These are phyloP conservation scores for Pelagophyceae sp. DNA, from an alignment of 352 stramenopile species.

Conservation along the genomic window DNA sequence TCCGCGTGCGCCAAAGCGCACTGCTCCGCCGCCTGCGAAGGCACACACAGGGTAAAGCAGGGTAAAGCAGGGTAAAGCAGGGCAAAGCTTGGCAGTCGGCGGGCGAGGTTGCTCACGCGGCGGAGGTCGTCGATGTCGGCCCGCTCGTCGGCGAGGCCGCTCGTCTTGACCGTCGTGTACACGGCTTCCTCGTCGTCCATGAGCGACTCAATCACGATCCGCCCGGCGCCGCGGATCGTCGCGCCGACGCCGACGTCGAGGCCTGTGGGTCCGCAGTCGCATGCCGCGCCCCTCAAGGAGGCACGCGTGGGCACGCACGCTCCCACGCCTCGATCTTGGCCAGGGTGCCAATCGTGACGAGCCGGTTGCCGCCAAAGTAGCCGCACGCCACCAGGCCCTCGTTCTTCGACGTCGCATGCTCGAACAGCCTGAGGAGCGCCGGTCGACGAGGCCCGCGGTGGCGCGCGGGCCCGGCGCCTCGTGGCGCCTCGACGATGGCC, in stretches of 20 bases:
- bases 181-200: not conserved
- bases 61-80: too few relatives aligned
- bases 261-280: too few relatives aligned
- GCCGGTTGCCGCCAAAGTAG: not conserved
- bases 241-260: constrained; percentile 19
- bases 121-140: not conserved
- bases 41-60: too few relatives aligned
- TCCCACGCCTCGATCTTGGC: constrained; percentile 4
- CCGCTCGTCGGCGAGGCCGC: not conserved
- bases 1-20: too few relatives aligned
- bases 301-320: too few relatives aligned
- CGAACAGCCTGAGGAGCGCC: constrained; percentile 5
- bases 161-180: not conserved
- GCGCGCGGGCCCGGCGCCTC: too few relatives aligned
- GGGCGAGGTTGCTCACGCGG: not conserved
- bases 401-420: not conserved
- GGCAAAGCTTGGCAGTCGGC: too few relatives aligned
- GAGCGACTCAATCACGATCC: not conserved
- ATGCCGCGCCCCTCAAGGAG: too few relatives aligned
- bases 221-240: not conserved
- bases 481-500: too few relatives aligned
- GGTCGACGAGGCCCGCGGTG: too few relatives aligned
- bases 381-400: not conserved
- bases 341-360: not conserved
- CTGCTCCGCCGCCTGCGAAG: too few relatives aligned